A percentile compares a stretch with the other conserved stretches of the same genome.
These are phyloP conservation scores for Beauveria bassiana DNA, from an alignment of 2,329 filamentous ascomycete genomes.

Conservation along the genomic window DNA sequence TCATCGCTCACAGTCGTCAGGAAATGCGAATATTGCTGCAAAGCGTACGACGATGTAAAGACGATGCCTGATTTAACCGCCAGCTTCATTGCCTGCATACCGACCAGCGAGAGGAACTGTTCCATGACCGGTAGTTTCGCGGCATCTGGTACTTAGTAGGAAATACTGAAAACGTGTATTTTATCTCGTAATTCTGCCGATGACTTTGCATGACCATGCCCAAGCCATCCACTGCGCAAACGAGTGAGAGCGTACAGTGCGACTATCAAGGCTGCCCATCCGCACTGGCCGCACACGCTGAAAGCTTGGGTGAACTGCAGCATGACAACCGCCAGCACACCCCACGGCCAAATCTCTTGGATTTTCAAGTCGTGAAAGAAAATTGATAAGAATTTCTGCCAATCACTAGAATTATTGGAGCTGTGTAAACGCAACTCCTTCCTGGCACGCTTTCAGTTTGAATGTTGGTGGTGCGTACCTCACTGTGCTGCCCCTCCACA, in stretches of 20 bases:
- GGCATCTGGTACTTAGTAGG: too few species aligned
- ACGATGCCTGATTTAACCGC: slow-evolving; percentile 82
- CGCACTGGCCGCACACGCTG: neutral
- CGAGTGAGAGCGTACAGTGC: slow-evolving; percentile 1
- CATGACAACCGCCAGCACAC: neutral
- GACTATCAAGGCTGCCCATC: neutral
- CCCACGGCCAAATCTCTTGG: too few species aligned
- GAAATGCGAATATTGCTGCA: slow-evolving; percentile 71
- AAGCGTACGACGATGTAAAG: slow-evolving; percentile 77
- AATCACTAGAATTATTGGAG: neutral
- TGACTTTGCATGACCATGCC: neutral
- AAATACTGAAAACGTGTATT: neutral
- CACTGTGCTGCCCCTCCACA: slow-evolving; percentile 19
- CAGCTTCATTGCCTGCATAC: slow-evolving; percentile 78
- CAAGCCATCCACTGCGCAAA: neutral
- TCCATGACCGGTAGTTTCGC: slow-evolving; percentile 45
- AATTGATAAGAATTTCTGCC: accelerated
- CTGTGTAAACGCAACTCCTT: neutral
- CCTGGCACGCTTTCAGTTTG: neutral
- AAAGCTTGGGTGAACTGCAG: neutral
- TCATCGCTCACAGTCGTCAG: slow-evolving; percentile 70
- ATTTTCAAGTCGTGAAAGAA: neutral
- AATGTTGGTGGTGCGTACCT: slow-evolving; percentile 5
- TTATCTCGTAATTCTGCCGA: neutral
- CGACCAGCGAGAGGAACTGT: slow-evolving; percentile 44